These are phyloP conservation scores for Fusarium decemcellulare DNA, from an alignment of 2,329 filamentous ascomycete genomes.

Conservation along the genomic window DNA sequence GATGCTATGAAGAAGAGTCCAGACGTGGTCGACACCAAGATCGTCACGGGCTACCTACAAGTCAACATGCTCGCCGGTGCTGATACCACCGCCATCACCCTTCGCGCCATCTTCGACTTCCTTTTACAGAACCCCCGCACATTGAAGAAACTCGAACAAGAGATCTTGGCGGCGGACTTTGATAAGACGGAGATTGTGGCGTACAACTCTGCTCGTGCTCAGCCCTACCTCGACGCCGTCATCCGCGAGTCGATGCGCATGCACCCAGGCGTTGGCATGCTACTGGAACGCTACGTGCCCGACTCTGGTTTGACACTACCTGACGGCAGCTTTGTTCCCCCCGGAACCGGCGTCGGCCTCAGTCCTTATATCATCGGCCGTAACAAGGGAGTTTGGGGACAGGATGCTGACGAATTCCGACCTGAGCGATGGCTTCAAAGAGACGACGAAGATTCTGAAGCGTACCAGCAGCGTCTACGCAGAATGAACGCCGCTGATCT, in stretches of 20 bases:
- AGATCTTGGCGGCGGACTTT: no score
- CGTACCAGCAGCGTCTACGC: slow-evolving; percentile 50
- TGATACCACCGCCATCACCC: slow-evolving; percentile 52
- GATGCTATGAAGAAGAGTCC: slow-evolving; percentile 49
- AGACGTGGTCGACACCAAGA: slow-evolving; percentile 51
- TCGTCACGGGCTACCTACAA: slow-evolving; percentile 50
- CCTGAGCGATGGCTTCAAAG: slow-evolving; percentile 37
- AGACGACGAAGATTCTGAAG: slow-evolving; percentile 8
- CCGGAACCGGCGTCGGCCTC: no score
- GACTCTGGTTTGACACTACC: slow-evolving; percentile 49
- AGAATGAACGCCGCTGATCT: slow-evolving; percentile 53
- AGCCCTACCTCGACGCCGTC: slow-evolving; percentile 56
- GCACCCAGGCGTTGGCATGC: slow-evolving; percentile 58
- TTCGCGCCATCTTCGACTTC: slow-evolving; percentile 53
- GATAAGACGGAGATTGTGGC: no score
- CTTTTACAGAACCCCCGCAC: slow-evolving; percentile 37
- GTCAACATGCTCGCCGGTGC: slow-evolving; percentile 51
- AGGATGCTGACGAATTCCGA: no score
- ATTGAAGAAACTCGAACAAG: no score
- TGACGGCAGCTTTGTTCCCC: no score
- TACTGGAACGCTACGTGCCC: slow-evolving; percentile 62
- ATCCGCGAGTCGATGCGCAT: slow-evolving; percentile 63
- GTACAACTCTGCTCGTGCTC: slow-evolving; percentile 36
- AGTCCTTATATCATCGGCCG: no score
- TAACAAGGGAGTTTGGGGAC: no score